Percentiles rank a stretch among this genome's conserved stretches.
These are phyloP conservation scores for Rosa multiflora DNA, from an alignment of 306 rosid genomes.

Conservation along the genomic window DNA sequence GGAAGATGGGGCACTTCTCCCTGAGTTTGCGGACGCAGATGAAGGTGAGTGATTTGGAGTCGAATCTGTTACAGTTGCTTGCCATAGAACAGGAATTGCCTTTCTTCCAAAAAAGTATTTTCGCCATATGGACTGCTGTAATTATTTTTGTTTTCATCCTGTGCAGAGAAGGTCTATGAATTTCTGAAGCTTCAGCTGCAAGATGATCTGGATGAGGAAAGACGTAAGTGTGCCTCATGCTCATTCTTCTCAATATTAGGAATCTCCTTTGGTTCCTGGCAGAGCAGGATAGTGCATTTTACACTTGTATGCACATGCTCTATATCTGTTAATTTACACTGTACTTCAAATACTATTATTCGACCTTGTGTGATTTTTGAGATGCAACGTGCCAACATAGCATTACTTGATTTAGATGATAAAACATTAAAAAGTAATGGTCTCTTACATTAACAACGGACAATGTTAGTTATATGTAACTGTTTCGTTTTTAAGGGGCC, in stretches of 20 bases:
- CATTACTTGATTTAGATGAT: background rate
- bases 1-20: conserved; percentile 64
- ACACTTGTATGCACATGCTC: background rate
- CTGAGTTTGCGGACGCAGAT: conserved; percentile 81
- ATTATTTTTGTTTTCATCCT: conserved; percentile 16
- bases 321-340: background rate
- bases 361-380: background rate
- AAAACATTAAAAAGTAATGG: background rate
- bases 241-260: conserved; percentile 14
- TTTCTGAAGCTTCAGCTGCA: conserved; percentile 72
- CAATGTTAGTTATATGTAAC: background rate
- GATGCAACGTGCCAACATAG: background rate
- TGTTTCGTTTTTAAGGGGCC: background rate
- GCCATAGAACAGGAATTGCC: background rate
- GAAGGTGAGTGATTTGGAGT: conserved; percentile 52
- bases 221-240: conserved; percentile 48
- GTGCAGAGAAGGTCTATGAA: conserved; percentile 68
- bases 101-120: background rate
- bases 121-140: conserved; percentile 4
- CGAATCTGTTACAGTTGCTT: conserved; percentile 12
- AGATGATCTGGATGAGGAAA: conserved; percentile 48
- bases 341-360: background rate
- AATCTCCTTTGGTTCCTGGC: background rate
- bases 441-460: conserved; percentile 5
- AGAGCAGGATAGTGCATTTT: background rate